A percentile compares a stretch with the other conserved stretches of the same genome.
phyloP scores from a whole-genome alignment of 2,329 filamentous ascomycete genomes.

The Rhynchosporium agropyri region DNA sequence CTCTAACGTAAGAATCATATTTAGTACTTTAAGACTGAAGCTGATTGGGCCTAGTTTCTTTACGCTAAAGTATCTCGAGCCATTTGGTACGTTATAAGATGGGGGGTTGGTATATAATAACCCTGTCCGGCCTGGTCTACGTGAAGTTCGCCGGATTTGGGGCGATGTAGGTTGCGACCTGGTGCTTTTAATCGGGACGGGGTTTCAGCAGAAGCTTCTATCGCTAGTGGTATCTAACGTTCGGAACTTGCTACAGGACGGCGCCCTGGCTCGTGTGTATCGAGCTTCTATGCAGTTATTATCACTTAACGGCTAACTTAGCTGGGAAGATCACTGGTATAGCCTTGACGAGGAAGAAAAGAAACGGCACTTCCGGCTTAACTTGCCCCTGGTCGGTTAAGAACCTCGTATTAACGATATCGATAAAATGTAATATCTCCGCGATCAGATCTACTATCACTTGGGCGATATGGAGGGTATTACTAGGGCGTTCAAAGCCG shows the following conservation, averaged over 20 bases:
- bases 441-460: slow-evolving; percentile 27
- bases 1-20: slow-evolving; percentile 28
- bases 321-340: slow-evolving; percentile 33
- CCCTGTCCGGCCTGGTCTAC: slow-evolving; percentile 26
- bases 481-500: slow-evolving; percentile 26
- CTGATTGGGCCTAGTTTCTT: slow-evolving; percentile 31
- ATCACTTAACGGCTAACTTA: slow-evolving; percentile 30
- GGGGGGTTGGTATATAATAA: slow-evolving; percentile 33
- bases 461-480: slow-evolving; percentile 25
- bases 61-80: slow-evolving; percentile 27
- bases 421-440: slow-evolving; percentile 28
- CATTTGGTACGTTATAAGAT: slow-evolving; percentile 34
- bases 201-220: slow-evolving; percentile 28
- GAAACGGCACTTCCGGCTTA: slow-evolving; percentile 32
- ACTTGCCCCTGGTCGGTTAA: slow-evolving; percentile 29
- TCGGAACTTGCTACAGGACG: slow-evolving; percentile 30
- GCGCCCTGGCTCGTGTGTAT: slow-evolving; percentile 28
- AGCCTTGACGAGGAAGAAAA: slow-evolving; percentile 30
- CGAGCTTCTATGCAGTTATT: slow-evolving; percentile 34
- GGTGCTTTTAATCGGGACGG: slow-evolving; percentile 30
- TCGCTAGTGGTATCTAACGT: slow-evolving; percentile 28
- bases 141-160: slow-evolving; percentile 27
- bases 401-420: slow-evolving; percentile 32
- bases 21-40: neutral
- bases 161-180: slow-evolving; percentile 28